Evolutionary conservation across 805 yeast genomes (phyloP), one percentile per base, ranked within the genome.

Genomic region (Candida golubevii): DNA sequence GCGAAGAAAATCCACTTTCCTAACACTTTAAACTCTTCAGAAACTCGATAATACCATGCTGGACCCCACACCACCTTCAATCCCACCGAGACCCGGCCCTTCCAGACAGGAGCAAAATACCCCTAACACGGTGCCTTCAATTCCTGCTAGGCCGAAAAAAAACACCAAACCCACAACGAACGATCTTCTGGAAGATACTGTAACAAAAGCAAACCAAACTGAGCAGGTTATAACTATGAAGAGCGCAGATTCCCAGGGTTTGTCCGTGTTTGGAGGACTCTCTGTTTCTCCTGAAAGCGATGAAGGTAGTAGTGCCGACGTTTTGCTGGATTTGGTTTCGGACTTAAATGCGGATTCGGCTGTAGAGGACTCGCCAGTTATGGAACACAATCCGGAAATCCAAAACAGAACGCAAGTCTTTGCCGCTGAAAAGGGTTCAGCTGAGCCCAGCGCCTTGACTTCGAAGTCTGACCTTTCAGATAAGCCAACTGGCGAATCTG

Each of bases 321-420:
- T 37, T 26, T 37, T 42, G 35, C 45, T 37, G 41, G 45, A 32
- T 31, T 13, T 42, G 12, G 41, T 42, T 7, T 37, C 41, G 30
- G 45, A 42, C 11, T 28, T 42, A 18, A n/a, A 26, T 33, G 32
- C 27, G n/a, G 26, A 14, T 13, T 33, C 45, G 5, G n/a, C 37
- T 7, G 28, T 30, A 13, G 28, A 23, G 13, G 29, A 26, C 27
- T 12, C 28, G 27, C 35, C 32, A 29, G 6, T 29, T 29, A 3
- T 29, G 11, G 32, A 29, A 6, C 4, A 29, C 4, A 3, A 11
- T 10, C n/a, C n/a, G n/a, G 32, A 11, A 11, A 11, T 6, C n/a
- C 11, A 12, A 10, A 12, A 29, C 32, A 12, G 6, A 10, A 12
- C 32, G 3, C 32, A 10, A 29, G 6, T 11, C n/a, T 29, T 29